Conservation (phyloP, 345 rosid genomes). For the Heritiera littoralis region DNA sequence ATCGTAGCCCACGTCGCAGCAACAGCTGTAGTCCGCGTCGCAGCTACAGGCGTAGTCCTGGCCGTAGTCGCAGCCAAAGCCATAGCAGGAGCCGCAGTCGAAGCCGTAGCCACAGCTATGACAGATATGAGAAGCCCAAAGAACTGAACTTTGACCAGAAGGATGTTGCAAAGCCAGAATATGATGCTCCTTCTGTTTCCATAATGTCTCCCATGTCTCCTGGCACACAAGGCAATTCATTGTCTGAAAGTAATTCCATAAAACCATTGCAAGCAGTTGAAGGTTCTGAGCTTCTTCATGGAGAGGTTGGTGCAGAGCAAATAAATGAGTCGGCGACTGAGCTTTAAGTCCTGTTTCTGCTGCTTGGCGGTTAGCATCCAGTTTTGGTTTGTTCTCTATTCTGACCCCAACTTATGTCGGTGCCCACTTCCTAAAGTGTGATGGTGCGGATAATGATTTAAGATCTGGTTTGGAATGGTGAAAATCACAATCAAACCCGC, state of each 20-base stretch:
- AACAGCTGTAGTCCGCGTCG: slow-evolving; percentile 35
- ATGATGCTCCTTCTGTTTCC: slow-evolving; percentile 32
- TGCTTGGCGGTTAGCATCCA: not conserved
- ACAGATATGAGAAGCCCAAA: slow-evolving; percentile 47
- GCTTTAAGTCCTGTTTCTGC: not conserved
- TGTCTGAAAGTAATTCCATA: slow-evolving; percentile 22
- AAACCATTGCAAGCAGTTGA: slow-evolving; percentile 15
- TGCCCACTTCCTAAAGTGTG: not conserved
- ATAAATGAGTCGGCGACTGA: slow-evolving; percentile 20
- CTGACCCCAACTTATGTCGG: not conserved
- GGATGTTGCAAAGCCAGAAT: slow-evolving; percentile 28
- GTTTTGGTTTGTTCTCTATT: slow-evolving; percentile 1
- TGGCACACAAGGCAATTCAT: slow-evolving; percentile 19
- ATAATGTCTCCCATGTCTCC: slow-evolving; percentile 27
- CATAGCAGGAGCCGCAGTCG: slow-evolving; percentile 30
- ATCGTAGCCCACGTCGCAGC: slow-evolving; percentile 38
- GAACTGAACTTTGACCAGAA: slow-evolving; percentile 28
- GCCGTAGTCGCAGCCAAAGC: slow-evolving; percentile 35
- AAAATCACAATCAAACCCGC: slow-evolving; percentile 1
- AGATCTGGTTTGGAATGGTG: not conserved
- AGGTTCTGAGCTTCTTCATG: slow-evolving; percentile 23
- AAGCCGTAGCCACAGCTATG: slow-evolving; percentile 41
- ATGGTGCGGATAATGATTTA: not conserved
- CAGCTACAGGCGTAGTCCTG: slow-evolving; percentile 55
- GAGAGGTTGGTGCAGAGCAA: slow-evolving; percentile 20